Base-by-base conservation (phyloP, 2,329 filamentous ascomycete genomes). In the Fusarium udum region DNA sequence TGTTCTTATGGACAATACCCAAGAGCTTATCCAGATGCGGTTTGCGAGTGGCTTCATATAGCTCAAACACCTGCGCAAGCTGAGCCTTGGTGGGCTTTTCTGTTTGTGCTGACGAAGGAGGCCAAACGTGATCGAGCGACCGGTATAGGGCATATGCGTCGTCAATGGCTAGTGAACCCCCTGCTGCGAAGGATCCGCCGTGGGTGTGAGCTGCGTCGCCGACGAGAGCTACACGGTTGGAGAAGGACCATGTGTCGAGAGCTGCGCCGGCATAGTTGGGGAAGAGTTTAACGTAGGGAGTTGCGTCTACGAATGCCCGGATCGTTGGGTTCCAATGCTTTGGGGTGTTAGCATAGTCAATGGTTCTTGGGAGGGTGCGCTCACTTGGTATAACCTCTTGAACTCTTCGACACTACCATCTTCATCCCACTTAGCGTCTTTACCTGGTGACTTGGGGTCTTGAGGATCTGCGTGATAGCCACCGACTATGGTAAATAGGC, bases 11-110 rank as follows among this genome's bases (percentile, higher is more conserved):
- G 3, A 75, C 72, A 7, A 71, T 61, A 1, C 48, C 42, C 42
- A 79, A 77, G 18, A 76, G 74, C 43, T 64, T 66, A 43, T 83
- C 81, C 0, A 84, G 83, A 60, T 87, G 85, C 1, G 78, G 79
- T 36, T 84, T 83, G 34, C 85, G 79, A 1, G 83, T 84, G n/a
- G 74, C 78, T 60, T 84, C 82, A 62, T 86, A 87, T 20, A 86
- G 63, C 6, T 65, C 61, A 24, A 87, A 71, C 0, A 82, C 82
- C 18, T 63, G 71, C 1, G 70, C 59, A 9, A 85, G 69, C 22
- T 76, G 43, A 18, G 42, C 36, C 10, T 66, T 64, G 9, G 68
- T 59, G 3, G 72, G 73, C 52, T 74, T 75, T 39, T 16, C 69
- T 0, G 20, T 26, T 22, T 45, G 52, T 4, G 53, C 14, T 7